A percentile compares a stretch with the other conserved stretches of the same genome.
Evolutionary conservation across 768 basidiomycete species (phyloP).

Genomic region (Rhodosporidiobolus odoratus): DNA sequence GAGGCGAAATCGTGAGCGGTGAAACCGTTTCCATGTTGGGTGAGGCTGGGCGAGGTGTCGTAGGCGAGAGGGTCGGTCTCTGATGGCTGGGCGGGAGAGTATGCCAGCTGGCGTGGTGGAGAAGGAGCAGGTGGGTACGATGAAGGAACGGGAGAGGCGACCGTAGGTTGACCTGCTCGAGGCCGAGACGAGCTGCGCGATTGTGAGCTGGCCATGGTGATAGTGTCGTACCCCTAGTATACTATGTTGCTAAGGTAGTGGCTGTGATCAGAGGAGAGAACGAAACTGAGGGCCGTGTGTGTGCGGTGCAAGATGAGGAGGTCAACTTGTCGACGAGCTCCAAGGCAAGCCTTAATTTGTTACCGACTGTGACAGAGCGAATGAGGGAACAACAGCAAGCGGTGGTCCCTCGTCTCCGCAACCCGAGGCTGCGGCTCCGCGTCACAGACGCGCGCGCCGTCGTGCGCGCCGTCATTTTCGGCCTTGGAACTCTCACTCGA

Average conservation of each 20-base stretch:
- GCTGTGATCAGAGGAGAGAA: background rate
- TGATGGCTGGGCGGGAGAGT: background rate
- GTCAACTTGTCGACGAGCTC: no score
- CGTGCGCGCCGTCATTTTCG: no score
- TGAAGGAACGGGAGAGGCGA: slow-evolving; percentile 7
- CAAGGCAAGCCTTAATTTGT: no score
- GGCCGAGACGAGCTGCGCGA: background rate
- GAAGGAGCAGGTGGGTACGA: slow-evolving; percentile 8
- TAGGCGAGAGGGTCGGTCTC: slow-evolving; percentile 25
- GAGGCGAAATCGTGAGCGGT: slow-evolving; percentile 6
- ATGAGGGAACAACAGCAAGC: no score
- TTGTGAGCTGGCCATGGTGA: background rate
- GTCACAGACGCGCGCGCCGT: no score
- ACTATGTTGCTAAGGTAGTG: background rate
- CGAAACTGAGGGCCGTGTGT: background rate
- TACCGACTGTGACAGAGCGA: no score
- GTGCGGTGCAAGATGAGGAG: no score
- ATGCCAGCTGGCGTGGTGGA: background rate
- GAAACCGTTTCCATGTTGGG: background rate
- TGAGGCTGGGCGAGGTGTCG: slow-evolving; percentile 22
- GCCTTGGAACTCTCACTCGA: no score
- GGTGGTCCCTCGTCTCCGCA: no score
- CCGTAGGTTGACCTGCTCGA: background rate
- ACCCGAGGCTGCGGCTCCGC: no score
- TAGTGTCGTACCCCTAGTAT: no score